Base-by-base conservation (phyloP, 2,329 filamentous ascomycete species). In the Aplosporella prunicola region DNA sequence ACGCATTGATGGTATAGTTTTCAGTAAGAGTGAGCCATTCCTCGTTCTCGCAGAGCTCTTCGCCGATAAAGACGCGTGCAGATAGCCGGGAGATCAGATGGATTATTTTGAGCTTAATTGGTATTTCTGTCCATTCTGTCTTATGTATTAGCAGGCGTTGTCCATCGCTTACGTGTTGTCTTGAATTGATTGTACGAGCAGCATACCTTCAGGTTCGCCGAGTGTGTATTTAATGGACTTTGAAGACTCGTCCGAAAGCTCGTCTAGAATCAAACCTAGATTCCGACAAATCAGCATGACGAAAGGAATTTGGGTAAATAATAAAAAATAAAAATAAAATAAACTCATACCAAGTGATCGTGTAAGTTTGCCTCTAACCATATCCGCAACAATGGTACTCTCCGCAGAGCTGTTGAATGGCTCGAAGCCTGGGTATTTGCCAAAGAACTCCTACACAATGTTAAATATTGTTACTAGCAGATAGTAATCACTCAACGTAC, bases 51-150 rank as follows among this genome's bases (percentile, higher is more conserved):
- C 56, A 58, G 5, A 63, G 45, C 5, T 45, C 41, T 4, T 55
- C 47, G 13, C 64, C 62, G 20, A 61, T 52, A 35, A 67, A 60
- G 26, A 67, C 51, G 13, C 62, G 54, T 1, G 59, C 56, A 2
- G 61, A 61, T 5, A 64, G 47, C 11, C 63, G 56, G 8, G 58
- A 52, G 20, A 67, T 52, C 5, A 66, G 44, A 1, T 51, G 46
- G 1, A 55, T 50, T 22, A 62, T 40, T 11, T 43, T 41, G 8
- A 41, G 20, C 35, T 53, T 47, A 26, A 54, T 41, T 4, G 36
- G 34, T 8, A 44, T 16, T 13, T 43, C 39, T 6, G 17, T 33
- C 44, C 44, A 46, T 13, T 44, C 44, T 45, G 25, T 34, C 14
- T n/a, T 7, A 7, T 18, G 11, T n/a, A n/a, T n/a, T n/a, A n/a